Evolutionary conservation across 2,329 filamentous ascomycete species (phyloP).

Genomic region (Pseudogymnoascus sp.): DNA sequence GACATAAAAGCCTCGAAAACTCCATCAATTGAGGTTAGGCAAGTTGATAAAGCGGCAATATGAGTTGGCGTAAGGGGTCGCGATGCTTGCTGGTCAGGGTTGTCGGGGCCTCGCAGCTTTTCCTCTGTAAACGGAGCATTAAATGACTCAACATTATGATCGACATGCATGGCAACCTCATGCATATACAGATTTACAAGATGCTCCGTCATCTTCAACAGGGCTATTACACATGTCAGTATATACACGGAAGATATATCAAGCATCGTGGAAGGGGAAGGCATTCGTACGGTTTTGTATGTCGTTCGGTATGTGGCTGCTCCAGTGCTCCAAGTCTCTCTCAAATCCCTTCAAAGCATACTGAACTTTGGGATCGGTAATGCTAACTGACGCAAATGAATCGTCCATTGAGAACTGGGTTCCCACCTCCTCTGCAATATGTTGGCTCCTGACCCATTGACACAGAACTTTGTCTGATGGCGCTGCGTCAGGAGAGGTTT

Average conservation of each 20-base stretch:
- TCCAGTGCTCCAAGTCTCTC: slow-evolving; percentile 45
- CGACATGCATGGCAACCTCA: slow-evolving; percentile 52
- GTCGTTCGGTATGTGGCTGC: slow-evolving; percentile 36
- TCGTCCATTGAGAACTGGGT: slow-evolving; percentile 48
- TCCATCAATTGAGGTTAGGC: slow-evolving; percentile 47
- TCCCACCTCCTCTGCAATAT: slow-evolving; percentile 51
- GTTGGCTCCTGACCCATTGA: slow-evolving; percentile 38
- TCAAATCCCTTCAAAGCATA: slow-evolving; percentile 50
- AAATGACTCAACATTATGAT: slow-evolving; percentile 50
- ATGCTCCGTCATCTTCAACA: slow-evolving; percentile 46
- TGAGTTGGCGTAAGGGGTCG: slow-evolving; percentile 34
- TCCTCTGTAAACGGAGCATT: slow-evolving; percentile 32
- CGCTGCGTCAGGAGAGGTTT: slow-evolving; percentile 35
- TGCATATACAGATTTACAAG: slow-evolving; percentile 52
- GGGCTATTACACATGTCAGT: slow-evolving; percentile 30
- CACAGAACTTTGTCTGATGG: slow-evolving; percentile 37
- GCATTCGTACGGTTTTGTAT: slow-evolving; percentile 27
- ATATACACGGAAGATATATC: slow-evolving; percentile 11
- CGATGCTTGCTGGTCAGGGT: slow-evolving; percentile 17
- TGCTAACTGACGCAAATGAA: slow-evolving; percentile 37
- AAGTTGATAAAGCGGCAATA: slow-evolving; percentile 46
- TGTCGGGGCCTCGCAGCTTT: slow-evolving; percentile 19
- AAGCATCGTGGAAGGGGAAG: neutral
- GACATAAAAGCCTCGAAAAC: slow-evolving; percentile 46
- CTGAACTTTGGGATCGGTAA: slow-evolving; percentile 49